Conservation (phyloP, 2,329 filamentous ascomycete genomes). For the Arthrobotrys musiformis region DNA sequence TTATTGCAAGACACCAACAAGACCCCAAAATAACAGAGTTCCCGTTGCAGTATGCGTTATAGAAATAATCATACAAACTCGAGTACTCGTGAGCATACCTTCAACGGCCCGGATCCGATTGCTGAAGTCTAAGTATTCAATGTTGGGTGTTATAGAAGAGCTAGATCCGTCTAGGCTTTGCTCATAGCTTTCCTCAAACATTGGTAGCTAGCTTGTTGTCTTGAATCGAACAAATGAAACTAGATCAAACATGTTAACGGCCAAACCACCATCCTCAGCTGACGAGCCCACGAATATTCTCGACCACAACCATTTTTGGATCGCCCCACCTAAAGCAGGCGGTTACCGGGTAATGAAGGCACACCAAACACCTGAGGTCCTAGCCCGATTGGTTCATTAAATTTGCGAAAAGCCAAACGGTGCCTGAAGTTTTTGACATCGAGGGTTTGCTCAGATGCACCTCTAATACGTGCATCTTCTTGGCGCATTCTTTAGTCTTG, state of each 20-base stretch:
- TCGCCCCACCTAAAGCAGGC: neutral
- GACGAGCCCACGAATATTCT: conserved; percentile 9
- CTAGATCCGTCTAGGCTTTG: neutral
- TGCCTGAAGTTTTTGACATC: neutral
- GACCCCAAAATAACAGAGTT: conserved; percentile 3
- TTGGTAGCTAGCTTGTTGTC: neutral
- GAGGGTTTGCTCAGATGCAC: neutral
- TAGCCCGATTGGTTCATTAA: conserved; percentile 10
- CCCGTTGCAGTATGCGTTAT: neutral
- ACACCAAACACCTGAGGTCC: neutral
- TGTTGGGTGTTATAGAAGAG: conserved; percentile 25
- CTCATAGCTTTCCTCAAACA: neutral
- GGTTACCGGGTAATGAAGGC: conserved; percentile 18
- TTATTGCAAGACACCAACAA: conserved; percentile 32
- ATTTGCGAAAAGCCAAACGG: conserved; percentile 4
- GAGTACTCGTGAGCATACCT: conserved; percentile 1
- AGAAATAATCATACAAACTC: conserved; percentile 11
- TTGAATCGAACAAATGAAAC: neutral
- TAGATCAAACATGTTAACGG: neutral
- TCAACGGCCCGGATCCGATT: conserved; percentile 37
- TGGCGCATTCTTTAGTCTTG: neutral
- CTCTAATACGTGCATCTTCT: too few species aligned
- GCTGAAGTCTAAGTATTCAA: conserved; percentile 14
- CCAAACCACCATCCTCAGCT: neutral
- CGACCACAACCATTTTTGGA: conserved; percentile 8